Evolutionary conservation across 495 filamentous ascomycete species (phyloP).

Genomic region (Penicillium lividum): DNA sequence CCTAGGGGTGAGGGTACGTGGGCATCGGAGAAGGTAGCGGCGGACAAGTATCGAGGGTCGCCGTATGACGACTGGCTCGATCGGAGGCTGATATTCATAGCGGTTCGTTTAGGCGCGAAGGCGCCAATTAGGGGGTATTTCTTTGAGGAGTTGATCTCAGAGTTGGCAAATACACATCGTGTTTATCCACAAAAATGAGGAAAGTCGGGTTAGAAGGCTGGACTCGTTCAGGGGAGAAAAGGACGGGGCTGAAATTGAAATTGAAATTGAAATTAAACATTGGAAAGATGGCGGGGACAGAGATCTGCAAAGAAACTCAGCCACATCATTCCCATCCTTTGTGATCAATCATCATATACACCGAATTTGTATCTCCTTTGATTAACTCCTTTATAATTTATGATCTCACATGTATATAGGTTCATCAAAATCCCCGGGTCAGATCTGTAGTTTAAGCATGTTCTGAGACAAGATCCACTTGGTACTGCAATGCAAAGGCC

Average conservation of each 20-base stretch:
- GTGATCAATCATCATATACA: background rate
- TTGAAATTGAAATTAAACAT: background rate
- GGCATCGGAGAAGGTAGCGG: constrained; percentile 38
- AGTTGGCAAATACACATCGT: constrained; percentile 22
- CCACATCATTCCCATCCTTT: constrained; percentile 16
- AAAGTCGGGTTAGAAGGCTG: background rate
- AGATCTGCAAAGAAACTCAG: constrained; percentile 25
- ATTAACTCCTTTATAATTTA: background rate
- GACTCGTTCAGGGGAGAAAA: constrained; percentile 6
- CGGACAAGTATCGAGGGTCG: constrained; percentile 47
- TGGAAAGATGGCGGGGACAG: constrained; percentile 27
- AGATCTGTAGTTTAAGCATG: background rate
- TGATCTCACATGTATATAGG: background rate
- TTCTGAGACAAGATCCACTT: background rate
- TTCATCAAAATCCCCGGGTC: background rate
- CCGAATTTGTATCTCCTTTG: background rate
- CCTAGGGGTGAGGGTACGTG: constrained; percentile 39
- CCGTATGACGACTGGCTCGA: constrained; percentile 51
- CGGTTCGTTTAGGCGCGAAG: constrained; percentile 20
- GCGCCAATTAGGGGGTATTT: constrained; percentile 4
- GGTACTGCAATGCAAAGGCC: background rate
- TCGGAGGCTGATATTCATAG: constrained; percentile 48
- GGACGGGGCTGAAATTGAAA: constrained; percentile 15
- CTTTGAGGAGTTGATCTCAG: constrained; percentile 9
- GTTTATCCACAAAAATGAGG: constrained; percentile 4